Percentiles rank a stretch among this genome's conserved stretches.
Evolutionary conservation across 352 stramenopile genomes (phyloP).

Genomic region (Globisporangium solare): DNA sequence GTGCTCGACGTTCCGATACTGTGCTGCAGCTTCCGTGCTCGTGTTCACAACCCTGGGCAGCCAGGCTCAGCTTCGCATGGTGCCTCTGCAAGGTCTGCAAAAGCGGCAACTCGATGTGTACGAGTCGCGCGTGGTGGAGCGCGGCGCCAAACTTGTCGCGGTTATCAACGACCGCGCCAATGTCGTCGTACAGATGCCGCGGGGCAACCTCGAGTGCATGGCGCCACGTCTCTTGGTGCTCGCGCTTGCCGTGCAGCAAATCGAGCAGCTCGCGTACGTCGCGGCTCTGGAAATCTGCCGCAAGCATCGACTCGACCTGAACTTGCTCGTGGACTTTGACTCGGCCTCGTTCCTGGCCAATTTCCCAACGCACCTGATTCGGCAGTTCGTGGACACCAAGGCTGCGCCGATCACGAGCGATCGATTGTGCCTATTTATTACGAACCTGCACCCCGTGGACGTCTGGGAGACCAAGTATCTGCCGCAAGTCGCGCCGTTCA

Average conservation of each 20-base stretch:
- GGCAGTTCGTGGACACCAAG: constrained; percentile 24
- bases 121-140: constrained; percentile 53
- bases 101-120: constrained; percentile 14
- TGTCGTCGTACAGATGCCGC: constrained; percentile 70
- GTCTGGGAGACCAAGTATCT: constrained; percentile 72
- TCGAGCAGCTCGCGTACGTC: constrained; percentile 34
- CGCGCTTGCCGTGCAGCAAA: constrained; percentile 34
- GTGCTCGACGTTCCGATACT: constrained; percentile 64
- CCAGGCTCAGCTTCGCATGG: constrained; percentile 48
- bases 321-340: constrained; percentile 70
- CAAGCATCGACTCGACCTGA: constrained; percentile 76
- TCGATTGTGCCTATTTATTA: constrained; percentile 69
- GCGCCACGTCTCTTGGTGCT: constrained; percentile 58
- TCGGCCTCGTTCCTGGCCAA: constrained; percentile 31
- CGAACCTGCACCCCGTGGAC: constrained; percentile 61
- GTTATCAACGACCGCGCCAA: constrained; percentile 43
- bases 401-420: constrained; percentile 43
- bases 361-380: constrained; percentile 26
- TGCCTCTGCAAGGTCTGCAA: constrained; percentile 27
- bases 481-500: constrained; percentile 30
- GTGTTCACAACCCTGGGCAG: constrained; percentile 65
- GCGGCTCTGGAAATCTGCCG: constrained; percentile 62
- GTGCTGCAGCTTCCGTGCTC: constrained; percentile 30
- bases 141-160: constrained; percentile 54
- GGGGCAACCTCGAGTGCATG: constrained; percentile 73